Base-by-base conservation (phyloP, 1,284 basidiomycete genomes). In the Cystobasidium pallidum region DNA sequence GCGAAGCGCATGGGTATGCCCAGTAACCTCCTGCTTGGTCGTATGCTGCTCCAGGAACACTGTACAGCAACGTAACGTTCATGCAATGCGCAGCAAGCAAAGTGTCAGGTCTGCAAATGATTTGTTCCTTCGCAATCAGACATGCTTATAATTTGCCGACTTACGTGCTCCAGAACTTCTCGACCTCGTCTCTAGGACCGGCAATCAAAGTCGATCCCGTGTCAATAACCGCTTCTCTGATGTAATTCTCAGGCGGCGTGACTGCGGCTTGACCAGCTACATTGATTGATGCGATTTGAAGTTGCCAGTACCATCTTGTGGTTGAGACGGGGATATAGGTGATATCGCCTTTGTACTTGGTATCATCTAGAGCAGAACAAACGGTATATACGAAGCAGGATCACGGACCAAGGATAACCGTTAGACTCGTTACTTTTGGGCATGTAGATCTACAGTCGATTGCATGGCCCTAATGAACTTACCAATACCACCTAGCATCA, bases 281-380 rank as follows among this genome's bases (percentile, higher is more conserved):
- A 58, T 57, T 59, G 55, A 68, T 30, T 24, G 52, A 58, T 76
- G 82, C 80, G 59, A 82, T 78, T n/a, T 79, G 79, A 30, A 82
- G 80, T 78, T 82, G 81, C 95, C 96, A 99, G 84, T 99, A 99
- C 10, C 93, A 96, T 85, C 92, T 93, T 80, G 93, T 88, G 78
- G 94, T 90, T 4, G 66, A 52, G 72, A 99, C 86, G 66, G 96
- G 95, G 32, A 91, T 91, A 79, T 98, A 99, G 51, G 83, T 81
- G 74, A 99, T 86, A 80, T 89, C 85, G 81, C 95, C 96, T 17
- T 82, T 86, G 84, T 90, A 98, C 64, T 91, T 90, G 51, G 79
- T 79, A 30, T 83, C 75, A 81, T 99, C 94, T 75, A 24, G 10
- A 54, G 1, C 13, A 28, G 28, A 17, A 19, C n/a, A 49, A 21